phyloP scores from a whole-genome alignment of 192 early-diverging fungal genomes.

The Backusella parvicylindrica region DNA sequence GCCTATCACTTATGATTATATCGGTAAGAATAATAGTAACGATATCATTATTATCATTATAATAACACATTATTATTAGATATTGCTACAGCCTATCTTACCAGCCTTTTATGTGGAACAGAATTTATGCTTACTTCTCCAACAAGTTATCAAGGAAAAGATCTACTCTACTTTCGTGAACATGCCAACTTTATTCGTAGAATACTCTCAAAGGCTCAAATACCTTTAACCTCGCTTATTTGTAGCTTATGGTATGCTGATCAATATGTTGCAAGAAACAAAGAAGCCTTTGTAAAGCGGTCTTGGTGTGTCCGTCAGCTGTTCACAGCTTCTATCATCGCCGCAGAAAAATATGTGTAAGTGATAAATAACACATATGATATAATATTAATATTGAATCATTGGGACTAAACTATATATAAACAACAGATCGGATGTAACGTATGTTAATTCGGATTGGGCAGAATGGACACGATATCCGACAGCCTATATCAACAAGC shows the following conservation, averaged over 20 bases:
- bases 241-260: slow-evolving; percentile 47
- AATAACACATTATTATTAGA: slow-evolving; percentile 24
- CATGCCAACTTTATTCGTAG: slow-evolving; percentile 46
- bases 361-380: neutral
- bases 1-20: slow-evolving; percentile 43
- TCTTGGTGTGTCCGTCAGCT: slow-evolving; percentile 42
- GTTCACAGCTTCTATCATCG: slow-evolving; percentile 43
- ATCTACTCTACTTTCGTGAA: slow-evolving; percentile 2
- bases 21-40: slow-evolving; percentile 30
- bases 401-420: neutral
- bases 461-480: slow-evolving; percentile 35
- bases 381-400: neutral
- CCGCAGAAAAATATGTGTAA: slow-evolving; percentile 52
- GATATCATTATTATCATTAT: neutral
- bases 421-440: slow-evolving; percentile 33
- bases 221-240: slow-evolving; percentile 45
- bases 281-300: slow-evolving; percentile 4
- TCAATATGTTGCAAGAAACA: slow-evolving; percentile 32
- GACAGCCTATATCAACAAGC: slow-evolving; percentile 28
- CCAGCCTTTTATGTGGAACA: slow-evolving; percentile 39
- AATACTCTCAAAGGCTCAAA: slow-evolving; percentile 44
- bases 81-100: slow-evolving; percentile 43
- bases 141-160: neutral
- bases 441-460: slow-evolving; percentile 47
- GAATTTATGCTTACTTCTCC: slow-evolving; percentile 21